Percentiles rank a stretch among this genome's conserved stretches.
Conservation (phyloP, 306 rosid species). For the Vachellia collinsii region DNA sequence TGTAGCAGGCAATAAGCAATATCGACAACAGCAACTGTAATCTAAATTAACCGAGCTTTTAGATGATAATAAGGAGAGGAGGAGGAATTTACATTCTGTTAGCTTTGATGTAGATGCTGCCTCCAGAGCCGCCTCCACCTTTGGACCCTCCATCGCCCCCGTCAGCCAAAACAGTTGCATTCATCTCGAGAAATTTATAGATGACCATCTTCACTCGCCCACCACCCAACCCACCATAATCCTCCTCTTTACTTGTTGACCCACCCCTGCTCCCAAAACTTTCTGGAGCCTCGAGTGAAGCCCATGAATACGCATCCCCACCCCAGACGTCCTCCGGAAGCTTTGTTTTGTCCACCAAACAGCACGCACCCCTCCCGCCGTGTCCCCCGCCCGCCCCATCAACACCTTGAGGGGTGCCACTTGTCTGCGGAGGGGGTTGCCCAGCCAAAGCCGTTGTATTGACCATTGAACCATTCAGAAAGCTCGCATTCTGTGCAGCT, state of each 20-base stretch:
- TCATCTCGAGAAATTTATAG: slow-evolving; percentile 61
- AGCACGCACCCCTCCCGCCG: slow-evolving; percentile 97
- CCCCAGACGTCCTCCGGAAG: slow-evolving; percentile 99
- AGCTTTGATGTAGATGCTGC: slow-evolving; percentile 91
- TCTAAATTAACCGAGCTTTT: slow-evolving; percentile 21
- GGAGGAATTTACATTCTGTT: slow-evolving; percentile 64
- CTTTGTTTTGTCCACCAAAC: slow-evolving; percentile 72
- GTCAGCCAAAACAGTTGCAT: slow-evolving; percentile 79
- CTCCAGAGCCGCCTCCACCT: slow-evolving; percentile 99
- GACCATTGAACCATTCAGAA: slow-evolving; percentile 70
- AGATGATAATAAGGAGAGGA: not conserved
- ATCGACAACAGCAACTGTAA: not conserved
- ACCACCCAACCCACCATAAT: slow-evolving; percentile 92
- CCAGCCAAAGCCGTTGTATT: slow-evolving; percentile 89
- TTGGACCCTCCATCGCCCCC: slow-evolving; percentile 82
- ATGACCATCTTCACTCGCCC: slow-evolving; percentile 66
- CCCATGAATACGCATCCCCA: slow-evolving; percentile 95
- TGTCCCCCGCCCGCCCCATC: slow-evolving; percentile 95
- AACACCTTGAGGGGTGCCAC: slow-evolving; percentile 90
- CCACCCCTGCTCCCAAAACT: slow-evolving; percentile 91
- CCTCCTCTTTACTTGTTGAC: slow-evolving; percentile 75
- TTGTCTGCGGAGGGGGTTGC: slow-evolving; percentile 89
- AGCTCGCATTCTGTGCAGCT: slow-evolving; percentile 67
- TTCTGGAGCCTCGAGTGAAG: slow-evolving; percentile 71
- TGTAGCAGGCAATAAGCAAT: not conserved